Evolutionary conservation across 2,329 filamentous ascomycete genomes (phyloP).

Genomic region (Aspergillus thermomutatus): DNA sequence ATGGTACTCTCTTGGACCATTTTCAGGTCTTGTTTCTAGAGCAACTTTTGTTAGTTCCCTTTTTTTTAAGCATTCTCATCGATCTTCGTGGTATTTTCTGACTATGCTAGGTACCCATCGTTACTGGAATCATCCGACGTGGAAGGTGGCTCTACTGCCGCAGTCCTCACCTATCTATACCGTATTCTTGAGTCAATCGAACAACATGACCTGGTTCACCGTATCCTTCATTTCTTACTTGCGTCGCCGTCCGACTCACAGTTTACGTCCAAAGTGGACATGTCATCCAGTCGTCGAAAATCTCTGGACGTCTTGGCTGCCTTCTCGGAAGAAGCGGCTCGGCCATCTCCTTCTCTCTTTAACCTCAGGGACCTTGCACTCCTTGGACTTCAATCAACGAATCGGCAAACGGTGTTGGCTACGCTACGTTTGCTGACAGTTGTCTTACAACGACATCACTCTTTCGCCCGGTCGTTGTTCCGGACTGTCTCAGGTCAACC

Average conservation of each 20-base stretch:
- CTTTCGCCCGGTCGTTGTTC: slow-evolving; percentile 71
- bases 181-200: slow-evolving; percentile 88
- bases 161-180: slow-evolving; percentile 88
- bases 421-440: slow-evolving; percentile 84
- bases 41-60: slow-evolving; percentile 70
- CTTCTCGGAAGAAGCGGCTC: slow-evolving; percentile 70
- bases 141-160: slow-evolving; percentile 93
- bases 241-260: slow-evolving; percentile 58
- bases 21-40: slow-evolving; percentile 96
- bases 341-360: slow-evolving; percentile 80
- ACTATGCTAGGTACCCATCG: slow-evolving; percentile 72
- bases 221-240: slow-evolving; percentile 88
- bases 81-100: slow-evolving; percentile 4
- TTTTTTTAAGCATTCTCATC: neutral
- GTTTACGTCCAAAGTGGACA: slow-evolving; percentile 51
- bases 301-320: slow-evolving; percentile 83
- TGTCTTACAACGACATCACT: slow-evolving; percentile 81
- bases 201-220: slow-evolving; percentile 88
- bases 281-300: slow-evolving; percentile 68
- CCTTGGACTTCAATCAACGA: slow-evolving; percentile 77
- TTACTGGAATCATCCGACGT: slow-evolving; percentile 94
- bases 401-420: slow-evolving; percentile 83
- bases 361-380: slow-evolving; percentile 89
- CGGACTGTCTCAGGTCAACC: slow-evolving; percentile 45
- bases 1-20: slow-evolving; percentile 88